Base-by-base conservation (phyloP, 2,329 filamentous ascomycete species). In the Colletotrichum navitas region DNA sequence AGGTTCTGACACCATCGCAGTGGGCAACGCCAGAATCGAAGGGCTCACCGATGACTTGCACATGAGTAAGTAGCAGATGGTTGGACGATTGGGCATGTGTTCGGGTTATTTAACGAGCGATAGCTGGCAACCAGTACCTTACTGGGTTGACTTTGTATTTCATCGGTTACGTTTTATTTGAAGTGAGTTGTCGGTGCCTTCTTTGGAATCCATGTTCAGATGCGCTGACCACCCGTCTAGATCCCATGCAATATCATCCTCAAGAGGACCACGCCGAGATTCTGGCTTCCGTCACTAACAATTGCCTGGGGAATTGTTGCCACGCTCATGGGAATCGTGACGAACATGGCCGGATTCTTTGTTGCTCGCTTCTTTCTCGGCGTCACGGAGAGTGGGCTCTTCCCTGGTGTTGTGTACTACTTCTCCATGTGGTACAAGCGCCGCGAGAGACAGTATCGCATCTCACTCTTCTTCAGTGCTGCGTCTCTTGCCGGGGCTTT, bases 81-180 rank as follows among this genome's bases (percentile, higher is more conserved):
- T 47, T 47, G 21, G 16, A 1, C 79, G 83, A 26, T 10, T 11
- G 34, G 26, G 21, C 16, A 16, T 24, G 18, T 29, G 12, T 10
- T 11, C 36, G 3, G n/a, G 36, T 16, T 21, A 2, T 41, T 67
- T 63, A 32, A 73, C 32, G 16, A 18, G 26, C 24, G 16, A 26
- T 52, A 86, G 86, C 86, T 34, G 89, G 87, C 0, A 87, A 91
- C 56, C 85, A 92, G 74, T 93, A 93, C 68, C 82, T 92, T 1
- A 90, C 88, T 0, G 89, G 89, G 1, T 77, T 93, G 51, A 92
- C 90, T 0, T 78, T 93, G 0, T 93, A 92, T 78, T 93, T 93
- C 76, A 81, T 89, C 51, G 87, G 86, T 54, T 90, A 89, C 70
- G 87, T 89, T 1, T 75, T 89, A 14, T 89, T 89, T 52, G 88